Evolutionary conservation across 345 rosid genomes (phyloP), one percentile per base, ranked within the genome.

Genomic region (Eucalyptus microcorys): DNA sequence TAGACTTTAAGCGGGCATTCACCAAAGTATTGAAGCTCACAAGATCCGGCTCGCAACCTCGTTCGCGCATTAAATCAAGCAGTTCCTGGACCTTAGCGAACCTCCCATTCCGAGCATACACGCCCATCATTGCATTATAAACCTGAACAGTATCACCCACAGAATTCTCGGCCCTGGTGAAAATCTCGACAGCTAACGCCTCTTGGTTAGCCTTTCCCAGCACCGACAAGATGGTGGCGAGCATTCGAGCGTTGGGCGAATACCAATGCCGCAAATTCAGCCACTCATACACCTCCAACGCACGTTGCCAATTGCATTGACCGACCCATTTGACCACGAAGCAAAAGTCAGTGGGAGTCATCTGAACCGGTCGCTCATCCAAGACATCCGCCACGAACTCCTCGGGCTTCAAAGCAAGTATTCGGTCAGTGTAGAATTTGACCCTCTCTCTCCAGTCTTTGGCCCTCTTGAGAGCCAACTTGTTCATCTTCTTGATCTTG

Each of bases 41-140:
- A 9, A 98, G 95, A 91, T 96, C 98, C 2, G 99, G 99, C 91
- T 92, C 94, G 83, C 98, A 98, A 8, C 97, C 97, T 92, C 94
- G 93, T 61, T 95, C 87, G 15, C 94, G 96, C 98, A 98, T 96
- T 89, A 94, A 89, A 85, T 94, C 95, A 85, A 97, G 95, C 95
- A 96, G 87, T 89, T 95, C 92, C 83, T 93, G 97, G 64, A 95
- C 97, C 91, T 95, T 92, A 10, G 88, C 87, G 87, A 96, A 96
- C 92, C 91, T 92, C 27, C 98, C 98, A 52, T 90, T 91, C 84
- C 99, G 93, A 0, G 99, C 97, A 89, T 96, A 96, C 86, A 96
- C 99, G 8, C 97, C 98, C 98, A 96, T 98, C 98, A 96, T 96
- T 45, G 99, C 98, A 89, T 98, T 96, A 87, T 96, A 98, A 10